A percentile compares a stretch with the other conserved stretches of the same genome.
Conservation (phyloP, 2,329 filamentous ascomycete species). For the Neopestalotiopsis sp. region DNA sequence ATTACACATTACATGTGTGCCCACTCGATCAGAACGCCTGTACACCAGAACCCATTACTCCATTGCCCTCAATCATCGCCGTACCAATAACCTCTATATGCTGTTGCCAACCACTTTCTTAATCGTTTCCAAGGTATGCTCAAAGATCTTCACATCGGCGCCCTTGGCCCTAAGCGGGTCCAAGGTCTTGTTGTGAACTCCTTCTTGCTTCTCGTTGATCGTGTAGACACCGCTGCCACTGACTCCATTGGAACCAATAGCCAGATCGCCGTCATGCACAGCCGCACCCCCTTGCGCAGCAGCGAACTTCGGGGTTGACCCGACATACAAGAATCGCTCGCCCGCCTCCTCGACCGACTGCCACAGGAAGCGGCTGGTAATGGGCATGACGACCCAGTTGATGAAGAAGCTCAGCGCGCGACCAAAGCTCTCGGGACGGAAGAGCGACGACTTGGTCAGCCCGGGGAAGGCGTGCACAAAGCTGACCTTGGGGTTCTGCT, state of each 20-base stretch:
- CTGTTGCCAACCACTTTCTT: background rate
- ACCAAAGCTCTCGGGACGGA: slow-evolving; percentile 9
- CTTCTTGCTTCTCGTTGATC: slow-evolving; percentile 5
- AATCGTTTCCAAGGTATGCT: background rate
- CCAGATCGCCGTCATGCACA: background rate
- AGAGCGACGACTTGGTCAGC: background rate
- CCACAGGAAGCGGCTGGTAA: slow-evolving; percentile 7
- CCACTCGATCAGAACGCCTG: rapidly evolving
- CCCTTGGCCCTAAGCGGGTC: background rate
- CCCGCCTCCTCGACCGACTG: background rate
- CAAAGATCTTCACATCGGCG: background rate
- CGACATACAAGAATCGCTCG: slow-evolving; percentile 14
- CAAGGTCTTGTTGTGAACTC: background rate
- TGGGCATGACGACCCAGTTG: slow-evolving; percentile 11
- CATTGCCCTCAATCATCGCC: background rate
- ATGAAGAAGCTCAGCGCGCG: background rate
- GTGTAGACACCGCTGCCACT: slow-evolving; percentile 8
- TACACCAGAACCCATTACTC: background rate
- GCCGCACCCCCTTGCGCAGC: background rate
- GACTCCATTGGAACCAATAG: background rate
- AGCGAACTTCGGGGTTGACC: background rate
- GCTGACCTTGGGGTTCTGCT: slow-evolving; percentile 7
- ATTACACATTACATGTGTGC: background rate
- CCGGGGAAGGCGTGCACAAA: slow-evolving; percentile 17
- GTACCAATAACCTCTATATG: background rate